Evolutionary conservation across 2,329 filamentous ascomycete species (phyloP).

Genomic region (Cytospora schulzeri): DNA sequence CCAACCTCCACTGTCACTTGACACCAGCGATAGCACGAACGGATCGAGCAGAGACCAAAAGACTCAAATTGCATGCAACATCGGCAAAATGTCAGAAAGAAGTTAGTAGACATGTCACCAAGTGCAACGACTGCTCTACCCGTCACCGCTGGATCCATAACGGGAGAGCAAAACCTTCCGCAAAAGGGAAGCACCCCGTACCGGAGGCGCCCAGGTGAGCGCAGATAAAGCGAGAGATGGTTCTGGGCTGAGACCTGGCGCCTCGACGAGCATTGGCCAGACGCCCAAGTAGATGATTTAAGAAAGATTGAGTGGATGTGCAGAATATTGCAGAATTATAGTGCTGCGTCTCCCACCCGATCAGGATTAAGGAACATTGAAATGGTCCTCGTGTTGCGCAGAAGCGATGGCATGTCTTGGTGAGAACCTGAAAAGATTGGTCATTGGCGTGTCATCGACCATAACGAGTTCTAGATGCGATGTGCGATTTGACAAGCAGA

Average conservation of each 20-base stretch:
- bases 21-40: conserved; percentile 9
- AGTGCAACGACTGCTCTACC: conserved; percentile 7
- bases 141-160: conserved; percentile 8
- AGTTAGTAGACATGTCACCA: conserved; percentile 21
- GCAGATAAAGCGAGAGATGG: conserved; percentile 11
- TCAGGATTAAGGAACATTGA: not conserved
- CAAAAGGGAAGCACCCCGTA: conserved; percentile 14
- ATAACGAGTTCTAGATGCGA: not conserved
- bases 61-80: conserved; percentile 18
- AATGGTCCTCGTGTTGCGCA: not conserved
- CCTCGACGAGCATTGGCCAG: conserved; percentile 3
- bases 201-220: conserved; percentile 16
- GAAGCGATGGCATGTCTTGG: not conserved
- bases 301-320: conserved; percentile 18
- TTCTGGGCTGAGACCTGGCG: conserved; percentile 18
- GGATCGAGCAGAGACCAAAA: conserved; percentile 4
- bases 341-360: not conserved
- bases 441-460: not conserved
- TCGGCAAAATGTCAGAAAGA: conserved; percentile 20
- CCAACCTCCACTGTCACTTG: conserved; percentile 18
- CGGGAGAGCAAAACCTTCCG: conserved; percentile 14
- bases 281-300: conserved; percentile 11
- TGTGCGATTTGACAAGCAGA: not conserved
- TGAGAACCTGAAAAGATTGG: not conserved
- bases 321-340: conserved; percentile 20